These are phyloP conservation scores for Chytriomyces hyalinus DNA, from an alignment of 192 early-diverging fungal species.

Conservation along the genomic window DNA sequence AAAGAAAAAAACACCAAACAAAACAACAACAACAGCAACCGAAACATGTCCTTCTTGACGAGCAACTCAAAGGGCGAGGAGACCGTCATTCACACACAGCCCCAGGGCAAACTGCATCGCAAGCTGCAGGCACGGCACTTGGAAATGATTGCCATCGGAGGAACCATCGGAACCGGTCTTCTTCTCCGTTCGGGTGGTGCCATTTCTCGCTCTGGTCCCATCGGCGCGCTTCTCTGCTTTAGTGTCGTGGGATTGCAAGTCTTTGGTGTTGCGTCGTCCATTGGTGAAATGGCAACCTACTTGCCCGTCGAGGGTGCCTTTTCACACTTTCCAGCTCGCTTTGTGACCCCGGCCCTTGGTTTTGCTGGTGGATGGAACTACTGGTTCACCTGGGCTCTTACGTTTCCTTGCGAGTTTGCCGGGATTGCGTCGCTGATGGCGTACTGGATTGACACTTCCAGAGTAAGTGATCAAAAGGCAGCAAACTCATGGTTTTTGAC, in stretches of 20 bases:
- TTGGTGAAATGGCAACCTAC: slow-evolving; percentile 82
- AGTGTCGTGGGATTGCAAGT: slow-evolving; percentile 29
- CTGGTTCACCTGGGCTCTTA: slow-evolving; percentile 46
- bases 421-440: slow-evolving; percentile 79
- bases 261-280: slow-evolving; percentile 61
- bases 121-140: slow-evolving; percentile 55
- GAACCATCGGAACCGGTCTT: slow-evolving; percentile 67
- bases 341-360: slow-evolving; percentile 74
- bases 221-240: slow-evolving; percentile 76
- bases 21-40: background rate
- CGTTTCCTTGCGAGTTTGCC: slow-evolving; percentile 69
- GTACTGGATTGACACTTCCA: slow-evolving; percentile 58
- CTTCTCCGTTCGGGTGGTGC: slow-evolving; percentile 78
- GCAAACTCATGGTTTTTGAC: background rate
- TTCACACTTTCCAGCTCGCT: slow-evolving; percentile 77
- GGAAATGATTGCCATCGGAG: slow-evolving; percentile 43
- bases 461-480: background rate
- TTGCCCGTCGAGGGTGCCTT: slow-evolving; percentile 80
- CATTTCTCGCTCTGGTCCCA: slow-evolving; percentile 73
- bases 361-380: slow-evolving; percentile 50
- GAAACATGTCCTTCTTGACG: background rate
- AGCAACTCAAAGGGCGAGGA: background rate
- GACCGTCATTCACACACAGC: background rate
- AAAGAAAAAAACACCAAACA: background rate
- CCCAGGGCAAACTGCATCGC: slow-evolving; percentile 31